These are phyloP conservation scores for Aspergillus pseudoterreus DNA, from an alignment of 2,329 filamentous ascomycete genomes.

Conservation along the genomic window DNA sequence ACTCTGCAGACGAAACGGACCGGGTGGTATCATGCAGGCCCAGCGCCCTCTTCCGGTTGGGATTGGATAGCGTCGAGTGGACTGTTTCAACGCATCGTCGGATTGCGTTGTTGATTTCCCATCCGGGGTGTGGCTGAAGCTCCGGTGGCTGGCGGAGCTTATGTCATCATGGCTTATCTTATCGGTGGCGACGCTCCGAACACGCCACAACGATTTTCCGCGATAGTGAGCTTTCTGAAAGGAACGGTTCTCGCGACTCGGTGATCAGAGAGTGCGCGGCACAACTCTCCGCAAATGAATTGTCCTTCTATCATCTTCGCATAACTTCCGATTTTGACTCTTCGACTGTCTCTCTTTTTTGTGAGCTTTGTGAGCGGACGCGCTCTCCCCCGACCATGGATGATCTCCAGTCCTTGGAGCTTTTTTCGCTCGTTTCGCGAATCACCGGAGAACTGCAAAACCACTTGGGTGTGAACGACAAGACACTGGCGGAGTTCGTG, in stretches of 20 bases:
- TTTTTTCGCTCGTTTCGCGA: constrained; percentile 89
- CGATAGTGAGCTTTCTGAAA: constrained; percentile 14
- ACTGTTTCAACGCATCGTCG: too few relatives aligned
- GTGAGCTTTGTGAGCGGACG: background rate
- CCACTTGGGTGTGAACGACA: constrained; percentile 86
- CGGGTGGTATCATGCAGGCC: too few relatives aligned
- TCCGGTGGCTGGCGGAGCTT: background rate
- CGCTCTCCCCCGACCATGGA: constrained; percentile 59
- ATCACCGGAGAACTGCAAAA: constrained; percentile 94
- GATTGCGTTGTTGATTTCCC: background rate
- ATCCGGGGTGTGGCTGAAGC: background rate
- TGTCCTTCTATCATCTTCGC: background rate
- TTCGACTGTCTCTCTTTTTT: background rate
- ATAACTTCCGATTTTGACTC: background rate
- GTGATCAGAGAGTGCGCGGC: constrained; percentile 18
- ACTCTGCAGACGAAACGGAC: background rate
- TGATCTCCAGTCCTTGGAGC: constrained; percentile 84
- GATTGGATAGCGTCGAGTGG: too few relatives aligned
- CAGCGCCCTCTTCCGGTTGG: too few relatives aligned
- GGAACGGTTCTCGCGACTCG: constrained; percentile 7
- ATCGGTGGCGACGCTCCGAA: constrained; percentile 27
- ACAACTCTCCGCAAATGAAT: constrained; percentile 15
- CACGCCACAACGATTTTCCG: constrained; percentile 37
- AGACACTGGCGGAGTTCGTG: constrained; percentile 93
- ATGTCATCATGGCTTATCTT: constrained; percentile 22